Conservation (phyloP, 2,329 filamentous ascomycete species). For the Aspergillus cejpii region DNA sequence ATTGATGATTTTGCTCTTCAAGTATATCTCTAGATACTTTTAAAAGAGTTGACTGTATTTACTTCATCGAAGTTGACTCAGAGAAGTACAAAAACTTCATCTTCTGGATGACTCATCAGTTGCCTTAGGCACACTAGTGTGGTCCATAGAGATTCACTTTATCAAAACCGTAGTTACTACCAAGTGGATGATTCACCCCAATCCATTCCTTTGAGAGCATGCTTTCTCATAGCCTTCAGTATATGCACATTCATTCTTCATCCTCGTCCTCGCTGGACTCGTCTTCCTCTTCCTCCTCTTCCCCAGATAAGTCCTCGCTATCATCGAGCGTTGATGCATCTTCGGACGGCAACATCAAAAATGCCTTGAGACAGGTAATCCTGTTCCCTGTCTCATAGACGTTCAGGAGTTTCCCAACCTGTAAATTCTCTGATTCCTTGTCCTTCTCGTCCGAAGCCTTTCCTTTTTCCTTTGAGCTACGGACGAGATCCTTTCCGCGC, state of each 20-base stretch:
- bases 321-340: conserved; percentile 50
- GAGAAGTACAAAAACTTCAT: too few relatives aligned
- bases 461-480: conserved; percentile 14
- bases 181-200: too few relatives aligned
- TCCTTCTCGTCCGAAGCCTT: conserved; percentile 16
- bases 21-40: too few relatives aligned
- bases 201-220: too few relatives aligned
- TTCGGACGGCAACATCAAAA: conserved; percentile 65
- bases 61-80: too few relatives aligned
- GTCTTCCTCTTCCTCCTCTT: conserved; percentile 22
- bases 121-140: too few relatives aligned
- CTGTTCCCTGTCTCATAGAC: conserved; percentile 79
- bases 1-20: too few relatives aligned
- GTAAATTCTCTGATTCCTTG: conserved; percentile 23
- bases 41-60: too few relatives aligned
- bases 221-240: background rate
- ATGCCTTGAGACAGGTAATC: conserved; percentile 81
- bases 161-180: too few relatives aligned
- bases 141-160: too few relatives aligned
- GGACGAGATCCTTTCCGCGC: conserved; percentile 25
- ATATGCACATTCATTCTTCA: conserved; percentile 11
- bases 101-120: too few relatives aligned
- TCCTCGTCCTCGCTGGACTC: conserved; percentile 28
- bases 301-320: conserved; percentile 21
- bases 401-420: conserved; percentile 63